Evolutionary conservation across 495 filamentous ascomycete genomes (phyloP), one percentile per base, ranked within the genome.

Genomic region (Penicillium riverlandense): DNA sequence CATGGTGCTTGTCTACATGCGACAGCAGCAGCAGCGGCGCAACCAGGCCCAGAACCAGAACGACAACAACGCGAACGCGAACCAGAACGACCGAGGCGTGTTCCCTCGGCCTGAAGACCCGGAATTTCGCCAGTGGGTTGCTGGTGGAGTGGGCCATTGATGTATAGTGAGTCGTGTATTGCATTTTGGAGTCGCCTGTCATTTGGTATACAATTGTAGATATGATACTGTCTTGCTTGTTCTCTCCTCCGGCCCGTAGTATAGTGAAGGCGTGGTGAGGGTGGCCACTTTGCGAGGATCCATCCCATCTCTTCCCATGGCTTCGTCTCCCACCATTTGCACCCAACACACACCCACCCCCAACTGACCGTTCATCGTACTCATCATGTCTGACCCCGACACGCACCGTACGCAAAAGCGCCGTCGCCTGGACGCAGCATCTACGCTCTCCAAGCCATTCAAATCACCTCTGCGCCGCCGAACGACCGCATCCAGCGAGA

Each of bases 1-100:
- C 28, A 75, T 85, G 1, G 79, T 86, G 40, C 65, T 97, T 44
- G 76, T 97, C 16, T 90, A 86, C 55, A 90, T 92, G 58, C 74
- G 94, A 28, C 82, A 88, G 44, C 84, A 91, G 53, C 72, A 86
- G 22, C 84, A 88, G 47, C 75, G 67, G 32, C 69, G 76, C 38
- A 66, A 60, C n/a, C 51, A 71, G 35, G 22, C 22, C 22, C 73
- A 72, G 45, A 67, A 76, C 35, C 58, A 69, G 49, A 63, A 71
- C 40, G 50, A 12, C 28, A 57, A 52, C 41, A 52, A 43, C 1
- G 40, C 35, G 5, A 59, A 69, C 63, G 41, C 58, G 54, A 54
- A 71, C 67, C 61, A 55, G 54, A 61, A 68, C 36, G 78, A 84
- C 51, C 66, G 82, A 38, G 85, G 84, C 0, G 63, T 88, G 41